Evolutionary conservation across 345 rosid species (phyloP), one percentile per base, ranked within the genome.

Genomic region (Draba incana): DNA sequence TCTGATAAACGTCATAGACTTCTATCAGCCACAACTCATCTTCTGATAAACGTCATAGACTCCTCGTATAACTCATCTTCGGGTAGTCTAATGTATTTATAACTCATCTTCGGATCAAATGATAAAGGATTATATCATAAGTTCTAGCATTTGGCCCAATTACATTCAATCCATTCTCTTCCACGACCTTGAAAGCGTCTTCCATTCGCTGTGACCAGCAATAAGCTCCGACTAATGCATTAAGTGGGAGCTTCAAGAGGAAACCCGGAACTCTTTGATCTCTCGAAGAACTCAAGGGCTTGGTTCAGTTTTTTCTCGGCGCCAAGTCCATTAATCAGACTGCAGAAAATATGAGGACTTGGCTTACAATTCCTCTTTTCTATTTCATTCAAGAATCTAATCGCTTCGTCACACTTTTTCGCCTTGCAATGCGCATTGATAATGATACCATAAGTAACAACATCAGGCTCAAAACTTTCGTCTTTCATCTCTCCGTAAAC

Each of bases 291-390:
- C 38, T 71, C 75, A 0, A 86, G 82, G 3, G 96, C 97, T 65
- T 92, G 86, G 5, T 24, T 75, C 66, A 86, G 57, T 64, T 83
- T 84, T 77, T 72, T 84, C 67, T 59, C 96, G 0, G 92, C 81
- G 3, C 97, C 97, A 44, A 92, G 78, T n/a, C 88, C 94, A 69
- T 81, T 90, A 64, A 90, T 83, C 82, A 90, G 31, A 77, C 90
- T 85, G 44, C 98, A 90, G 72, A 71, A 88, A 45, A 90, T 75
- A 41, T 90, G 93, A 42, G 98, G 85, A 68, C 81, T 85, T 37
- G 93, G 88, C 66, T 82, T 78, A 37, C 81, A 82, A 62, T 82
- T 79, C 78, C 71, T 85, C 43, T 72, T 64, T 48, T 86, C 84
- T 93, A 92, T 85, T 64, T 92, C 94, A 10, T 24, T 56, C 39